These are phyloP conservation scores for Eimeria brunetti DNA, from an alignment of 169 alveolate species.

Conservation along the genomic window DNA sequence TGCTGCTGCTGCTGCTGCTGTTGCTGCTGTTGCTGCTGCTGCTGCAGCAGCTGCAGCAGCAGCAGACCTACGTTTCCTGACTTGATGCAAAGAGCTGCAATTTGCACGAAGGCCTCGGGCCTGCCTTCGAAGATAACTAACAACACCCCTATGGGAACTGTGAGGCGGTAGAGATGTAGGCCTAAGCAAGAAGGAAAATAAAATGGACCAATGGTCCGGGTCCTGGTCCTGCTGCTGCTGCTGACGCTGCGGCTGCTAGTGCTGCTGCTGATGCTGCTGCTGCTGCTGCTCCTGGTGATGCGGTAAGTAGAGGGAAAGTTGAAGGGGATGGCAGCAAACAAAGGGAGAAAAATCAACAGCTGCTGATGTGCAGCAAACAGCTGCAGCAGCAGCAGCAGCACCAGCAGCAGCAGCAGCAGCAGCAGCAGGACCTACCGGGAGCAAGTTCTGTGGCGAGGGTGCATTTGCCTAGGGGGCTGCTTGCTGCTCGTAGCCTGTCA, in stretches of 20 bases:
- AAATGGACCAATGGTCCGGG: neutral
- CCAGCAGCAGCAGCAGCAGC: slow-evolving; percentile 24
- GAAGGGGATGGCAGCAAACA: neutral
- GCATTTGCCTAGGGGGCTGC: slow-evolving; percentile 37
- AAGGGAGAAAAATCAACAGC: neutral
- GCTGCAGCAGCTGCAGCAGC: slow-evolving; percentile 64
- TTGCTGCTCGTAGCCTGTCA: neutral
- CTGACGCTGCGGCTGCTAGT: too few relatives aligned
- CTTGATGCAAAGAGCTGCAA: slow-evolving; percentile 84
- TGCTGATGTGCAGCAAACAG: neutral
- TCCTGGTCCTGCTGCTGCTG: neutral
- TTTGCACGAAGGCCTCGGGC: slow-evolving; percentile 87
- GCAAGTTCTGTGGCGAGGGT: slow-evolving; percentile 45
- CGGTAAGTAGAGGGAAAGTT: too few relatives aligned
- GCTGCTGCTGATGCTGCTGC: too few relatives aligned
- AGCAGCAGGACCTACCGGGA: neutral
- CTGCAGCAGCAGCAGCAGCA: neutral
- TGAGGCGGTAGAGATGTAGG: slow-evolving; percentile 81
- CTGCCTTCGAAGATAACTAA: slow-evolving; percentile 86
- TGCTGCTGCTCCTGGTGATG: neutral
- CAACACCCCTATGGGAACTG: slow-evolving; percentile 86
- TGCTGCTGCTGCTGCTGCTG: too few relatives aligned
- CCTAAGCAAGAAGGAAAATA: neutral
- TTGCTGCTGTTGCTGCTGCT: neutral
- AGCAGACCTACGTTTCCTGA: slow-evolving; percentile 82